Conservation (phyloP, 192 early-diverging fungal species). For the Podila minutissima region DNA sequence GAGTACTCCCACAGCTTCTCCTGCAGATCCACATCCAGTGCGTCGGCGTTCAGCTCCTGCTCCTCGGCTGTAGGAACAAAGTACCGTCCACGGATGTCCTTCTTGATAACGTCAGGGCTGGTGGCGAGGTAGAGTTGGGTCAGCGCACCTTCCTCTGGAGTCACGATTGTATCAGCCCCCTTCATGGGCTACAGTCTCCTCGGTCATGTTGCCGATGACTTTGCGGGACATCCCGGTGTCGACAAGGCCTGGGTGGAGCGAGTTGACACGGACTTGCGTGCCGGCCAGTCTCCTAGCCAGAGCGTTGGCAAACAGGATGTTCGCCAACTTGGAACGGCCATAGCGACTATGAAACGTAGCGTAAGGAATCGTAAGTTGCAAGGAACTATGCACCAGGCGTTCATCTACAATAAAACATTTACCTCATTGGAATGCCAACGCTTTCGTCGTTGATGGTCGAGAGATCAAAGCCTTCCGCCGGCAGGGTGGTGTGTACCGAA, state of each 20-base stretch:
- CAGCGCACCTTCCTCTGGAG: slow-evolving; percentile 43
- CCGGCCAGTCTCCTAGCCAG: slow-evolving; percentile 39
- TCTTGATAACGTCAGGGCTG: slow-evolving; percentile 56
- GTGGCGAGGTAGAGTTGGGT: slow-evolving; percentile 57
- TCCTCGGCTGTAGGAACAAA: slow-evolving; percentile 5
- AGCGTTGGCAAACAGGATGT: slow-evolving; percentile 53
- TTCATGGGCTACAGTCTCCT: neutral
- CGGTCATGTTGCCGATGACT: slow-evolving; percentile 6
- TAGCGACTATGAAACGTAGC: slow-evolving; percentile 17
- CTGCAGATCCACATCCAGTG: neutral
- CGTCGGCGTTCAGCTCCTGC: neutral
- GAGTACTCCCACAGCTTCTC: slow-evolving; percentile 18
- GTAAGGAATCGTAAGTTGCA: no score
- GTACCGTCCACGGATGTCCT: slow-evolving; percentile 20
- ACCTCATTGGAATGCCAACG: slow-evolving; percentile 11
- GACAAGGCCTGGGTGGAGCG: slow-evolving; percentile 53
- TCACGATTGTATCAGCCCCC: neutral
- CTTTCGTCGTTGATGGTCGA: slow-evolving; percentile 43
- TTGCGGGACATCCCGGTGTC: neutral
- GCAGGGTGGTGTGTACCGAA: slow-evolving; percentile 6
- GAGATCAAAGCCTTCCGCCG: slow-evolving; percentile 29
- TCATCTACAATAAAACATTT: neutral
- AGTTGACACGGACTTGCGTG: slow-evolving; percentile 32
- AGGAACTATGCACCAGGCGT: no score
- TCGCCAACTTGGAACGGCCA: slow-evolving; percentile 59